Conservation (phyloP, 208 protist genomes). For the Trypanosoma congolense region DNA sequence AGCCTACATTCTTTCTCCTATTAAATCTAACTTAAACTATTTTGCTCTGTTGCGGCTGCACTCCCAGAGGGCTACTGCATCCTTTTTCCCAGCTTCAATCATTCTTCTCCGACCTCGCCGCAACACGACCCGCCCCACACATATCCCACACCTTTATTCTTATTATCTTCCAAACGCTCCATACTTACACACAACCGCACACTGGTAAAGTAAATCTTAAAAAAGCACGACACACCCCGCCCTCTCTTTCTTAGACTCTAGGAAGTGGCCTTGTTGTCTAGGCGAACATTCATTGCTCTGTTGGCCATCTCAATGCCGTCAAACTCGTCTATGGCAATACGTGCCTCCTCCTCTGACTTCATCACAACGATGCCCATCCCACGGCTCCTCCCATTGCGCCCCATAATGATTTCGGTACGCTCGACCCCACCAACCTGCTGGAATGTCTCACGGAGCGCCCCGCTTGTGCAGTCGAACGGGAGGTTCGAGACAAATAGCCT, state of each 20-base stretch:
- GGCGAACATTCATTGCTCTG: conserved; percentile 74
- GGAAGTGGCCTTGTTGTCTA: conserved; percentile 51
- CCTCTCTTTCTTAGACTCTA: conserved; percentile 2
- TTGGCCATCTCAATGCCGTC: conserved; percentile 83
- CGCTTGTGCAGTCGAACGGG: conserved; percentile 74
- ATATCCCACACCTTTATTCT: too few relatives aligned
- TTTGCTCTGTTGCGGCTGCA: too few relatives aligned
- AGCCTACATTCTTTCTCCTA: too few relatives aligned
- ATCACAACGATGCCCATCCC: conserved; percentile 79
- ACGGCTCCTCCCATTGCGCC: conserved; percentile 63
- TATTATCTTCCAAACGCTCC: too few relatives aligned
- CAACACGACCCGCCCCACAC: too few relatives aligned
- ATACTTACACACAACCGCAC: too few relatives aligned
- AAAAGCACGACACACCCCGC: background rate
- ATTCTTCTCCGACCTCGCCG: too few relatives aligned
- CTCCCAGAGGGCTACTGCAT: too few relatives aligned
- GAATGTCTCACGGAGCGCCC: conserved; percentile 70
- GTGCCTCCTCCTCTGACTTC: conserved; percentile 59
- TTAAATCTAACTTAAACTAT: too few relatives aligned
- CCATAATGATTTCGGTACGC: conserved; percentile 70
- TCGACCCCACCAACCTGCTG: conserved; percentile 76
- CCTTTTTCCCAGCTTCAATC: too few relatives aligned
- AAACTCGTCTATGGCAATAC: conserved; percentile 74
- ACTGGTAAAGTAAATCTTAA: too few relatives aligned
- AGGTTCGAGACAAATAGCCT: conserved; percentile 80